phyloP scores from a whole-genome alignment of 1,139 yeast genomes.

The Tardiomyces depauwii region DNA sequence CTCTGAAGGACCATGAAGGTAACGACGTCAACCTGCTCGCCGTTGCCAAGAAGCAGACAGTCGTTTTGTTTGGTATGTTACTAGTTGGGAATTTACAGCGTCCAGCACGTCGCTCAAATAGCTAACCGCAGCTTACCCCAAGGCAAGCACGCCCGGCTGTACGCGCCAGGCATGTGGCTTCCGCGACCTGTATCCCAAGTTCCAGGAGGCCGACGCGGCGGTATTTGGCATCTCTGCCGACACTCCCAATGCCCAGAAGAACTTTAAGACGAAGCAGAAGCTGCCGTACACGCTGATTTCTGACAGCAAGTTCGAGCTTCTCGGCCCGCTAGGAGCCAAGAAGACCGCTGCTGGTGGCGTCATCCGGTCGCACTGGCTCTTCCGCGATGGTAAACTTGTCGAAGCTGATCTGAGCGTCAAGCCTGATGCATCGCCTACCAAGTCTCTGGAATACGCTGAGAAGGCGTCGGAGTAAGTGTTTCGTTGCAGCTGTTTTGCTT shows the following conservation, averaged over 20 bases:
- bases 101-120: too few relatives aligned
- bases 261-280: conserved; percentile 58
- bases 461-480: neutral
- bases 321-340: conserved; percentile 71
- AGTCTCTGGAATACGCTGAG: conserved; percentile 30
- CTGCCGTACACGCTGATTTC: conserved; percentile 65
- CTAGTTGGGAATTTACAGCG: too few relatives aligned
- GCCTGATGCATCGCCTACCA: conserved; percentile 64
- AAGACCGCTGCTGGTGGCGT: conserved; percentile 62
- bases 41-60: conserved; percentile 12
- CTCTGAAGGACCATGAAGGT: conserved; percentile 57
- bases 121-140: conserved; percentile 52
- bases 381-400: conserved; percentile 62
- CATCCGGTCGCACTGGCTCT: conserved; percentile 83
- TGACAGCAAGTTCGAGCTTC: conserved; percentile 62
- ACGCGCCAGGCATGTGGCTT: conserved; percentile 86
- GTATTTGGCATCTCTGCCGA: conserved; percentile 23
- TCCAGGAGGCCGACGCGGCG: conserved; percentile 32
- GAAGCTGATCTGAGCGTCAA: conserved; percentile 57
- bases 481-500: too few relatives aligned
- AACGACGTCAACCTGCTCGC: conserved; percentile 32
- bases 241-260: conserved; percentile 45
- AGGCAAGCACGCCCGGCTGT: conserved; percentile 93
- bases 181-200: conserved; percentile 49
- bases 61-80: conserved; percentile 34